Evolutionary conservation across 139 green algal species (phyloP).

Genomic region (Pleodorina starrii): DNA sequence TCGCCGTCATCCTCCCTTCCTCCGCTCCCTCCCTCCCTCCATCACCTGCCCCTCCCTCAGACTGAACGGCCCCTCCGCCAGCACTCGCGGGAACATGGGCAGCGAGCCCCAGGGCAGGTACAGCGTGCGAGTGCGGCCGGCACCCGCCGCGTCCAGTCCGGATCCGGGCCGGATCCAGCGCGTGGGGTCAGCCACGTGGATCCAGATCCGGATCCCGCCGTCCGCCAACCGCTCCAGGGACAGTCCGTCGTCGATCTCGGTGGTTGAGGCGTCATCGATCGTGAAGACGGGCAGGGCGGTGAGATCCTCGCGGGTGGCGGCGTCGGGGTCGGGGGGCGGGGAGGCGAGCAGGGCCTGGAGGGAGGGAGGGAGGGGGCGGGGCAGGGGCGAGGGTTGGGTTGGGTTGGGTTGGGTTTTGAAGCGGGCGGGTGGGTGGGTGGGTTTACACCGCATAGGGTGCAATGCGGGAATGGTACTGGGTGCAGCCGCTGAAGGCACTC

Average conservation of each 20-base stretch:
- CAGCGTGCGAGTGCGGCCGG: constrained; percentile 70
- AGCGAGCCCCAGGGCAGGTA: constrained; percentile 87
- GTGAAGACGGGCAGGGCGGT: constrained; percentile 73
- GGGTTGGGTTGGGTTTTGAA: no score
- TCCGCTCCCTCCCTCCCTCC: no score
- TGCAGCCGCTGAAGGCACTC: no score
- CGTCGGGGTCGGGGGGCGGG: constrained; percentile 74
- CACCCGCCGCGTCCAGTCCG: constrained; percentile 78
- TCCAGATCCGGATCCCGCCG: constrained; percentile 80
- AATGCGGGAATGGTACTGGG: no score
- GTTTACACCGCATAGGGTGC: no score
- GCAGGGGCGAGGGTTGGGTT: no score
- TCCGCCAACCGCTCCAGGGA: constrained; percentile 69
- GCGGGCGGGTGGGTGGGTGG: no score
- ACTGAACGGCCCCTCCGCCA: constrained; percentile 88
- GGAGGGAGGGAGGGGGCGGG: not conserved
- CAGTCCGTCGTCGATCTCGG: constrained; percentile 87
- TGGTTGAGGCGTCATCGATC: constrained; percentile 87
- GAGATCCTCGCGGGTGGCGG: constrained; percentile 70
- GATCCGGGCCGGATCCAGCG: constrained; percentile 70
- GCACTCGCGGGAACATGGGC: constrained; percentile 87
- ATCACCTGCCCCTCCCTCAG: constrained; percentile 59
- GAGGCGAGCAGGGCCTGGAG: constrained; percentile 63
- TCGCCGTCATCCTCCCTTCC: not conserved
- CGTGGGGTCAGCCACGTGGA: constrained; percentile 93